These are phyloP conservation scores for Neurospora sp. DNA, from an alignment of 2,329 filamentous ascomycete genomes.

Conservation along the genomic window DNA sequence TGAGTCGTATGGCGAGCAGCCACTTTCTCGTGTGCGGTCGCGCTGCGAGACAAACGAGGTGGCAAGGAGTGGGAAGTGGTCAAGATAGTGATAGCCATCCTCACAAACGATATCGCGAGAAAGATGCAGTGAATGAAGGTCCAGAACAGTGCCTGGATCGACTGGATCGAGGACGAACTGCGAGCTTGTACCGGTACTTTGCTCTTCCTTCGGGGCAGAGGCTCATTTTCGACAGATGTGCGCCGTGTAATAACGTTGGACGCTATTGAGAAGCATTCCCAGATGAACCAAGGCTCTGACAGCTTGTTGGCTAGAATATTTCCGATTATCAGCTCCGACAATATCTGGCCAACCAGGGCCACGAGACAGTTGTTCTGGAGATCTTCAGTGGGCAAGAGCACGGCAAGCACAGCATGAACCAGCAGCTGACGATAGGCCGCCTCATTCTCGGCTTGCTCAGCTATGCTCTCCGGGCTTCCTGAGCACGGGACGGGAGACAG, in stretches of 20 bases:
- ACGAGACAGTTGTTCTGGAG: constrained; percentile 79
- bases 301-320: constrained; percentile 70
- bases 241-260: constrained; percentile 31
- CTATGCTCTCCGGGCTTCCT: constrained; percentile 37
- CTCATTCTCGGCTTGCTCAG: constrained; percentile 67
- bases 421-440: constrained; percentile 76
- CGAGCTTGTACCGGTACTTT: constrained; percentile 8
- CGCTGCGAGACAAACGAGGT: constrained; percentile 22
- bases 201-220: constrained; percentile 5
- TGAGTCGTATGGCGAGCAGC: constrained; percentile 15
- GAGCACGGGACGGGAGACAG: constrained; percentile 64
- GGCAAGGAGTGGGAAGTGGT: constrained; percentile 59
- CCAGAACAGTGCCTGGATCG: constrained; percentile 42
- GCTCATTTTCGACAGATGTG: constrained; percentile 8
- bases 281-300: constrained; percentile 82
- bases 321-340: constrained; percentile 82
- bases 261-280: constrained; percentile 70
- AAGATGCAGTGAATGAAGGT: constrained; percentile 44
- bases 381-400: constrained; percentile 86
- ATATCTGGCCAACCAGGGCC: constrained; percentile 73
- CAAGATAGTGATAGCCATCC: constrained; percentile 54
- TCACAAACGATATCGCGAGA: constrained; percentile 50
- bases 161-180: constrained; percentile 21
- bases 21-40: constrained; percentile 15
- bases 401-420: constrained; percentile 69